Base-by-base conservation (phyloP, 345 rosid genomes). In the Aquilaria yunnanensis region DNA sequence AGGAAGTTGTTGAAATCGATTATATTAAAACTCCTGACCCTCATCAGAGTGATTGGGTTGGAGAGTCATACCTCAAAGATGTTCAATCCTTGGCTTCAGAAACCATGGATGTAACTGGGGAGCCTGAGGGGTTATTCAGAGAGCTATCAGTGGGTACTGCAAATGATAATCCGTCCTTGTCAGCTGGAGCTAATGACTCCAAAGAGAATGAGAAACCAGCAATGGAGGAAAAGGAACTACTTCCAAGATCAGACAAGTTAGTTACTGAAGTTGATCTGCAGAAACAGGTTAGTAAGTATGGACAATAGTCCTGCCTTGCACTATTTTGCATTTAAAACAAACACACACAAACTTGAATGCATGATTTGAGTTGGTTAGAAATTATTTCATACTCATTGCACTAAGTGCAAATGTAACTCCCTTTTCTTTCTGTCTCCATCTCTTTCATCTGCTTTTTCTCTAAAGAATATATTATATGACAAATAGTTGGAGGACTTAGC, bases 1-100 rank as follows among this genome's bases (percentile, higher is more conserved):
- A 78, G 66, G 66, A 55, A 70, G 82, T 80, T 55, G 81, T 78
- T 67, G 81, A 84, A 76, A 76, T 79, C 45, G 85, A 82, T 69
- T 84, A 83, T 64, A 79, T 80, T 54, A 78, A 77, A 72, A 75
- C 80, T 67, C 65, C 70, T 51, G 60, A 74, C 51, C 67, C 83
- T 67, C 68, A 72, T 54, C 79, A 78, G 56, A 65, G 61, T 57
- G 79, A 75, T 64, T 70, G 34, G 23, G 69, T 66, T 32, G 73
- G 65, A 66, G 46, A 62, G 64, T 47, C 67, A 56, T 68, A 67
- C 62, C 64, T 57, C 49, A 52, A 67, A 51, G 68, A 70, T 69
- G 65, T 51, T 68, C 76, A 41, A 32, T 63, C 80, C 13, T 30
- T 51, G 51, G 60, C 68, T 33, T 33, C 68, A 65, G 67, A 65